Evolutionary conservation across 345 rosid genomes (phyloP).

Genomic region (Nasturtium officinale): DNA sequence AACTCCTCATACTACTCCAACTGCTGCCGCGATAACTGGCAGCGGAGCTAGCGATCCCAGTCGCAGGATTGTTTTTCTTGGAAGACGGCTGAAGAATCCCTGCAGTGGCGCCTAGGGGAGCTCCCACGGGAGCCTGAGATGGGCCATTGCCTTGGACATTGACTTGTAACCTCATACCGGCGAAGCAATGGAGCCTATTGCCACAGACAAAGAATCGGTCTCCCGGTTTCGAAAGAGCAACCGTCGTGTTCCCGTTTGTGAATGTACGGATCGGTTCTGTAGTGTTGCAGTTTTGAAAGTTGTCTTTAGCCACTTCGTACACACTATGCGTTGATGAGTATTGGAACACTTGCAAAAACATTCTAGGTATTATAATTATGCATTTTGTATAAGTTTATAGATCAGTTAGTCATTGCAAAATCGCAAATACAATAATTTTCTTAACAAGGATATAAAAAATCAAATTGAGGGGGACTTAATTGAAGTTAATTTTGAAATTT

Average conservation of each 20-base stretch:
- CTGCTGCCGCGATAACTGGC: neutral
- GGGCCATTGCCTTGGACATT: constrained; percentile 49
- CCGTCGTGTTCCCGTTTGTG: constrained; percentile 78
- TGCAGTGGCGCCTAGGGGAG: constrained; percentile 53
- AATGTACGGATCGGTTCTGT: constrained; percentile 52
- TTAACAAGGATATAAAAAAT: neutral
- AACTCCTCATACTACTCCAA: neutral
- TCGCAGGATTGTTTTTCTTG: constrained; percentile 56
- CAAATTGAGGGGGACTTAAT: neutral
- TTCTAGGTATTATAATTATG: neutral
- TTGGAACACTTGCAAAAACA: constrained; percentile 59
- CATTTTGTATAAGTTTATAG: neutral
- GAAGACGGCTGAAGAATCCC: constrained; percentile 47
- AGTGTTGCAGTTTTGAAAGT: constrained; percentile 61
- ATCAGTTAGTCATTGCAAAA: neutral
- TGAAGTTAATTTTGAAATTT: neutral
- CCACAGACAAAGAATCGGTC: constrained; percentile 64
- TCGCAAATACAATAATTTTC: no score
- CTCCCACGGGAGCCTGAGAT: constrained; percentile 58
- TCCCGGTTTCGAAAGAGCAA: constrained; percentile 61
- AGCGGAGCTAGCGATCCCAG: constrained; percentile 49
- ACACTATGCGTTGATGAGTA: constrained; percentile 68
- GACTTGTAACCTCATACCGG: constrained; percentile 82
- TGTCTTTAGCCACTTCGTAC: constrained; percentile 54
- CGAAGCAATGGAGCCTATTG: constrained; percentile 68